phyloP scores from a whole-genome alignment of 2,329 filamentous ascomycete genomes.

The Ustulina deusta region DNA sequence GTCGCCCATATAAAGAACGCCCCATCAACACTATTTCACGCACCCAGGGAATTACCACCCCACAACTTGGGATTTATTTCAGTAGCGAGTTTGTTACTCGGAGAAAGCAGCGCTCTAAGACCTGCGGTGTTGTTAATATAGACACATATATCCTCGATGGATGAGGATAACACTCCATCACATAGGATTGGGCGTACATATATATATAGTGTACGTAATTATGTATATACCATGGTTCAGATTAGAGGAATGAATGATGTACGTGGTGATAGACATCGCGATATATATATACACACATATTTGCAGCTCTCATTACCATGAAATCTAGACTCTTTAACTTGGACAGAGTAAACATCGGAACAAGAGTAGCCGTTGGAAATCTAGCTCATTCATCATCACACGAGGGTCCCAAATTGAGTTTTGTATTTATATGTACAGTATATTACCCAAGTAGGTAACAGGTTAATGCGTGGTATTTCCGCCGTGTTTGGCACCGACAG shows the following conservation, averaged over 20 bases:
- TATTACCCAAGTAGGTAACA: slow-evolving; percentile 14
- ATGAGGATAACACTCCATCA: neutral
- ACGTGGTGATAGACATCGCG: neutral
- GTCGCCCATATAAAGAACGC: neutral
- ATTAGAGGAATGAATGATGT: neutral
- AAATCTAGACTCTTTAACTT: neutral
- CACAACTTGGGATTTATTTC: neutral
- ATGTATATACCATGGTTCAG: neutral
- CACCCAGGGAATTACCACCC: neutral
- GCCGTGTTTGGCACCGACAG: neutral
- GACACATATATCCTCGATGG: slow-evolving; percentile 3
- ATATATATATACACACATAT: neutral
- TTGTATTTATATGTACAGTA: slow-evolving; percentile 29
- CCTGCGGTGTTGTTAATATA: neutral
- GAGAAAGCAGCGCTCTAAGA: neutral
- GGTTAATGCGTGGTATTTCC: slow-evolving; percentile 7
- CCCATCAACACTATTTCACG: neutral
- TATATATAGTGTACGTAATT: neutral
- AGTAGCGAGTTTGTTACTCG: neutral
- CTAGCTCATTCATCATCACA: neutral
- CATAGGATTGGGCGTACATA: slow-evolving; percentile 1
- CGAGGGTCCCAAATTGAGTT: neutral
- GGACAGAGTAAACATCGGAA: neutral
- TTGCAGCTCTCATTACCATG: neutral
- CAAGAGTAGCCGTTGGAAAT: neutral